These are phyloP conservation scores for Naematelia encephala DNA, from an alignment of 768 basidiomycete species.

Conservation along the genomic window DNA sequence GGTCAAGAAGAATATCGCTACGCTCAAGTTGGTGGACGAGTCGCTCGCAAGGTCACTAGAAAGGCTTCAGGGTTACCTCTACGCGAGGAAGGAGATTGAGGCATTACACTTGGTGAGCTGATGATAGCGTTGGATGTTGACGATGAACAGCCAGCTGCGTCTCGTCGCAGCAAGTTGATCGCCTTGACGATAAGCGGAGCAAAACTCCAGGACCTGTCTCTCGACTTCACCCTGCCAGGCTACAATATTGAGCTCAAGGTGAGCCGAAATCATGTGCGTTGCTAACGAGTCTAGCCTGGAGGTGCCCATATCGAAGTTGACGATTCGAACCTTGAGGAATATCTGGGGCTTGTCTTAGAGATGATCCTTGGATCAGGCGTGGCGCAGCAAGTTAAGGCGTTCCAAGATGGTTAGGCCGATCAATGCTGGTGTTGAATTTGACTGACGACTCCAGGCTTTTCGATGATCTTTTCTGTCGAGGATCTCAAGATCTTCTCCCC, in stretches of 20 bases:
- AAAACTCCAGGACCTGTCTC: conserved; percentile 76
- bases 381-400: conserved; percentile 75
- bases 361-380: conserved; percentile 80
- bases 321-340: conserved; percentile 81
- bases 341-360: conserved; percentile 80
- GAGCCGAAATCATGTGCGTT: conserved; percentile 40
- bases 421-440: background rate
- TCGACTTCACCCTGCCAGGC: conserved; percentile 96
- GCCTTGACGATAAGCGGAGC: conserved; percentile 53
- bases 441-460: conserved; percentile 39
- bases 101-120: conserved; percentile 47
- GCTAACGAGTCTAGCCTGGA: conserved; percentile 58
- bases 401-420: conserved; percentile 62
- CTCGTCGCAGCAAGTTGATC: conserved; percentile 36
- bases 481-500: conserved; percentile 90
- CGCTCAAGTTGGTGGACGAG: conserved; percentile 79
- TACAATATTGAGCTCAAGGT: conserved; percentile 89
- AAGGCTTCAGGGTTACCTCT: conserved; percentile 62
- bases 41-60: conserved; percentile 79
- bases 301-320: conserved; percentile 80
- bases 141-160: conserved; percentile 18
- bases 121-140: background rate
- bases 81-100: conserved; percentile 56
- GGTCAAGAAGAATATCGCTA: conserved; percentile 75
- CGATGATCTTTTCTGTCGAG: conserved; percentile 83